Base-by-base conservation (phyloP, 192 early-diverging fungal species). In the Physocladia obscura region DNA sequence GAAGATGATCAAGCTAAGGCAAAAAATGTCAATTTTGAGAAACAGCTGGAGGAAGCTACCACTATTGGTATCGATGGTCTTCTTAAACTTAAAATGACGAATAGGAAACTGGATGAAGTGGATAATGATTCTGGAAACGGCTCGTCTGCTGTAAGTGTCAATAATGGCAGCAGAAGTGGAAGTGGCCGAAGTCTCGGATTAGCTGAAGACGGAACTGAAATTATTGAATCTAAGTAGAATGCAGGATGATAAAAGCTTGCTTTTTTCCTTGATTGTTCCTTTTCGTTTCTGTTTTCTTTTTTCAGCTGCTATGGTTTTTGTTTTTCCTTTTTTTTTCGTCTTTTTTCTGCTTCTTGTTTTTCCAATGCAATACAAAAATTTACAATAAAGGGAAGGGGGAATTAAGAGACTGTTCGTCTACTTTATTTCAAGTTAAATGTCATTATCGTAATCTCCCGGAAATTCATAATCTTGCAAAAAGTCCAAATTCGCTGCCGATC, bases 61-160 rank as follows among this genome's bases (percentile, higher is more conserved):
- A n/a, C n/a, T n/a, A 49, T 65, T 32, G 62, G 62, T 1, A 65
- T 65, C 26, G 62, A 50, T 21, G 69, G 57, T 6, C 19, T 50
- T 3, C 40, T 38, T 40, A 70, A 59, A 35, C 58, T 50, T 56
- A 70, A 59, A 48, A 21, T 36, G 13, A 58, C 57, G 8, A n/a
- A n/a, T n/a, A 67, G 56, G 19, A 57, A 70, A 22, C 39, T 38
- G 11, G 71, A 62, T 11, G 3, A 52, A 11, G n/a, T 57, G 49
- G 61, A 73, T 31, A 67, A 50, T 36, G 73, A 69, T 39, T 74
- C 73, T 29, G 64, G 73, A 27, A 69, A 69, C 30, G 73, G 64
- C 6, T 62, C 57, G 3, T 69, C 65, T 32, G 55, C 65, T 11
- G 62, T 47, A 15, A 67, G 52, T 55, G 48, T 74, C 31, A 58